phyloP scores from a whole-genome alignment of 176 grass and related monocot species.

The Tillandsia leiboldiana region DNA sequence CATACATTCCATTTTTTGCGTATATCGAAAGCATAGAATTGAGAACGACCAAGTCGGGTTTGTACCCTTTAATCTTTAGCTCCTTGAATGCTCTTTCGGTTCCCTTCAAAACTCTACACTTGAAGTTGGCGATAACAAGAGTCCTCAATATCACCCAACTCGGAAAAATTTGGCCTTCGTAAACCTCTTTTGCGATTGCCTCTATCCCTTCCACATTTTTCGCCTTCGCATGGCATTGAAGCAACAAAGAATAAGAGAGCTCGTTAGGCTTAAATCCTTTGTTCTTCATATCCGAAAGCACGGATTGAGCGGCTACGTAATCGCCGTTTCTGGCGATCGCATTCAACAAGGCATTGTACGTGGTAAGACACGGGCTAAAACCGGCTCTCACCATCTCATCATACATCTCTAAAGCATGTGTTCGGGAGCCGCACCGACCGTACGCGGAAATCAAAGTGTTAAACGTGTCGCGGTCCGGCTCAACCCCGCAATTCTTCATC shows the following conservation, averaged over 20 bases:
- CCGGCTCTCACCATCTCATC: conserved; percentile 67
- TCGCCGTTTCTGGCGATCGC: conserved; percentile 59
- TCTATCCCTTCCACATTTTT: conserved; percentile 39
- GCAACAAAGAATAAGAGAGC: conserved; percentile 55
- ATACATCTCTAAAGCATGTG: conserved; percentile 60
- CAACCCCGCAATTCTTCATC: conserved; percentile 65
- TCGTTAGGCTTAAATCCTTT: conserved; percentile 79
- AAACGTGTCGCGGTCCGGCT: conserved; percentile 55
- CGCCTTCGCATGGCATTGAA: conserved; percentile 58
- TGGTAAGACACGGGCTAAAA: conserved; percentile 54
- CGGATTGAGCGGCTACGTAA: conserved; percentile 37
- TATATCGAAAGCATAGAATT: conserved; percentile 90
- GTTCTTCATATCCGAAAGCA: conserved; percentile 51
- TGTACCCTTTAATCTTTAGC: conserved; percentile 69
- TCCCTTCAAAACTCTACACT: conserved; percentile 41
- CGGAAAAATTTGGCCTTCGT: conserved; percentile 52
- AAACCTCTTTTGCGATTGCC: conserved; percentile 56
- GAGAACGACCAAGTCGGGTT: conserved; percentile 67
- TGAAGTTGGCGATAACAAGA: conserved; percentile 74
- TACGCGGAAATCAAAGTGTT: conserved; percentile 77
- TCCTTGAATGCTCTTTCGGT: conserved; percentile 61
- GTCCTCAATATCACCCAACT: conserved; percentile 81
- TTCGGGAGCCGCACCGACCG: conserved; percentile 55
- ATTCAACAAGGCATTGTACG: conserved; percentile 74
- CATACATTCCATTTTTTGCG: conserved; percentile 54